These are phyloP conservation scores for Hysterangium stoloniferum DNA, from an alignment of 768 basidiomycete genomes.

Conservation along the genomic window DNA sequence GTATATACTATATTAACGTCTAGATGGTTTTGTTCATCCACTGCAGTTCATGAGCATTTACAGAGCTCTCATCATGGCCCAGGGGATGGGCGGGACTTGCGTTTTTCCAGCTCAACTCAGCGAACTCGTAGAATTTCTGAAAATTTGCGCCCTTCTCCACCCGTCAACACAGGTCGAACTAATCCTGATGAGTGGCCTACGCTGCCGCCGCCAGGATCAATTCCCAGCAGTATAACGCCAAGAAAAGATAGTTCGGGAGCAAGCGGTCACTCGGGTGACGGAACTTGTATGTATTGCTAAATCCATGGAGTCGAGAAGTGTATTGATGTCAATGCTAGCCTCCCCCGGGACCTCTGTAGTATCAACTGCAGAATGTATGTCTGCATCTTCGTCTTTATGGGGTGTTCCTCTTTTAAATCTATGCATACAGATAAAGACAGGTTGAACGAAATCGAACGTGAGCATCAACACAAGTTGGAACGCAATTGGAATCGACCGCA, in stretches of 20 bases:
- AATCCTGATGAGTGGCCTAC: background rate
- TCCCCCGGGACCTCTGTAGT: conserved; percentile 22
- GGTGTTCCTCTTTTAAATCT: background rate
- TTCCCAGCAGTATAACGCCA: background rate
- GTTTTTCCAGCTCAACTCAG: background rate
- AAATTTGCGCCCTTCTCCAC: background rate
- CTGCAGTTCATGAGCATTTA: too few species aligned
- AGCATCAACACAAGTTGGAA: conserved; percentile 35
- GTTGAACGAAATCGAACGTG: conserved; percentile 23
- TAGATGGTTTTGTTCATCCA: too few species aligned
- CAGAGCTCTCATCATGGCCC: too few species aligned
- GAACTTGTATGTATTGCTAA: conserved; percentile 27
- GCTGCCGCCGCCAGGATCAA: background rate
- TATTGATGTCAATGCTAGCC: conserved; percentile 36
- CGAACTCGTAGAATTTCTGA: background rate
- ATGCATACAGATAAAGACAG: conserved; percentile 20
- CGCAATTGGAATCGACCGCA: conserved; percentile 39
- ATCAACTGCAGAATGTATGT: conserved; percentile 22
- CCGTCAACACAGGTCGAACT: background rate
- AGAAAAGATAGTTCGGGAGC: background rate
- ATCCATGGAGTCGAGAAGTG: conserved; percentile 61
- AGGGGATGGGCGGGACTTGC: background rate
- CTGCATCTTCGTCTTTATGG: background rate
- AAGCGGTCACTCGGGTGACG: background rate
- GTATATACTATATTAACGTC: too few species aligned